Conservation (phyloP, 2,329 filamentous ascomycete species). For the Dactylonectria macrodidyma region DNA sequence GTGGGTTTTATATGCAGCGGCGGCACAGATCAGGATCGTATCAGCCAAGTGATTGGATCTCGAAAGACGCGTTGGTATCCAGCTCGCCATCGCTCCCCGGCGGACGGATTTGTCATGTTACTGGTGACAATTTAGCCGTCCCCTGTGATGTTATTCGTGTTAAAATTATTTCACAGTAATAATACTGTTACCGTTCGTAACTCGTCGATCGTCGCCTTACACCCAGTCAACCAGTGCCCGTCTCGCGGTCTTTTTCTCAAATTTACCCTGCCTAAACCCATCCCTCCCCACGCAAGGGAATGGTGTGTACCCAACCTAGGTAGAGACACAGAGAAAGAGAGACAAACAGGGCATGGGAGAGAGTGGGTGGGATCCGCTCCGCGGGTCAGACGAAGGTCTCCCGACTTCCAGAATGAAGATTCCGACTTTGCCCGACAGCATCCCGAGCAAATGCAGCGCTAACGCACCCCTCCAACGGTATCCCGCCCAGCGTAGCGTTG, state of each 20-base stretch:
- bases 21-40: neutral
- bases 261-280: neutral
- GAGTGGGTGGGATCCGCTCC: slow-evolving; percentile 14
- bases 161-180: neutral
- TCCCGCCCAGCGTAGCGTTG: slow-evolving; percentile 39
- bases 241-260: neutral
- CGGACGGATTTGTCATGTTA: slow-evolving; percentile 4
- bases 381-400: slow-evolving; percentile 44
- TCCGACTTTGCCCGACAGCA: slow-evolving; percentile 45
- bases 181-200: neutral
- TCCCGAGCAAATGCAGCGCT: slow-evolving; percentile 34
- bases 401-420: slow-evolving; percentile 44
- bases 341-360: neutral
- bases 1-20: neutral
- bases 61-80: neutral
- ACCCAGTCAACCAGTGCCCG: neutral
- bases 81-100: neutral
- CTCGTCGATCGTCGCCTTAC: neutral
- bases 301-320: neutral
- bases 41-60: neutral
- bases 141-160: neutral
- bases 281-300: neutral
- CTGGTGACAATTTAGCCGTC: neutral
- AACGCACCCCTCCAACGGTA: slow-evolving; percentile 39
- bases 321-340: neutral